Conservation (phyloP, 1,139 yeast species). For the Schizosaccharomyces versatilis region DNA sequence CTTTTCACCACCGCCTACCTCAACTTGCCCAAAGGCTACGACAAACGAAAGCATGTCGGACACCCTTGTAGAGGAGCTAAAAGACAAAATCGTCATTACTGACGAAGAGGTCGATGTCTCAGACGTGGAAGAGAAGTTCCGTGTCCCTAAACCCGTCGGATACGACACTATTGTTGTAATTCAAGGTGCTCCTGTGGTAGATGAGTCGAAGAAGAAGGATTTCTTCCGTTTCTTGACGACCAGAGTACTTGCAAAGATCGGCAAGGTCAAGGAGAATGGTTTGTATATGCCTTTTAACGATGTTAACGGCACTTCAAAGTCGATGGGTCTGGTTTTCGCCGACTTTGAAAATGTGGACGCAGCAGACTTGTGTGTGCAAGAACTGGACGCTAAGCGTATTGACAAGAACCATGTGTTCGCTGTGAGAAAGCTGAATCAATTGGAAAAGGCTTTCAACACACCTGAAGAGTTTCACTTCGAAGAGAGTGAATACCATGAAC, state of each 20-base stretch:
- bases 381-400: conserved; percentile 68
- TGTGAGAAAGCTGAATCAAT: conserved; percentile 60
- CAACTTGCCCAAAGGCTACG: conserved; percentile 1
- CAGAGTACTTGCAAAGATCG: conserved; percentile 55
- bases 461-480: conserved; percentile 29
- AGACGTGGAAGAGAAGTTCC: conserved; percentile 62
- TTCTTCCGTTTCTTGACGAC: conserved; percentile 56
- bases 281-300: conserved; percentile 60
- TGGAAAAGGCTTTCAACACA: conserved; percentile 39
- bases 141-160: conserved; percentile 37
- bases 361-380: conserved; percentile 62
- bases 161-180: conserved; percentile 66
- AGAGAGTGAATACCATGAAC: conserved; percentile 8
- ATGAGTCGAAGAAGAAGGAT: conserved; percentile 67
- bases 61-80: conserved; percentile 1
- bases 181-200: conserved; percentile 92
- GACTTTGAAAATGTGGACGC: conserved; percentile 48
- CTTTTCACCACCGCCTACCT: too few species aligned
- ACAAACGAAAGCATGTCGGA: conserved; percentile 1
- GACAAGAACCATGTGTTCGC: conserved; percentile 81
- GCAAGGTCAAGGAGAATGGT: conserved; percentile 43
- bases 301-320: conserved; percentile 34
- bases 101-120: conserved; percentile 54
- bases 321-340: conserved; percentile 39
- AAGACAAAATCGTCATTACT: conserved; percentile 3